Evolutionary conservation across 768 basidiomycete species (phyloP), one percentile per base, ranked within the genome.

Genomic region (Aureoboletus auriporus): DNA sequence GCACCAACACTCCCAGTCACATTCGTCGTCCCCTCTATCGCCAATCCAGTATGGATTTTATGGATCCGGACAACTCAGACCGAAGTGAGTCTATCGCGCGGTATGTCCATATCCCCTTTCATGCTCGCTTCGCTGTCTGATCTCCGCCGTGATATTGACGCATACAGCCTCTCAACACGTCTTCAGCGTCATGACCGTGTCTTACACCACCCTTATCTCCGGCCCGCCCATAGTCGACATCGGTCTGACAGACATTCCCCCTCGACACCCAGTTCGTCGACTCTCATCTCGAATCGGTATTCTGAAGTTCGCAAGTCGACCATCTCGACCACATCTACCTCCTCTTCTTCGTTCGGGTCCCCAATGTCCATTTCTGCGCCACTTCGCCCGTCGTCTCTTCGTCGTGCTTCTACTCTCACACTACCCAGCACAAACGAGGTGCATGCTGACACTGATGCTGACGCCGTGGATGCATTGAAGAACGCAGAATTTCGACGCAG

Each of bases 11-110:
- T 70, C 77, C 64, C 31, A 57, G 42, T 42, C 67, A 64, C 31
- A 74, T 73, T 47, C 78, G 82, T 29, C 65, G 67, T 14, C 82
- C 82, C 14, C 70, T 89, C 23, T 87, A 88, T 67, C 75, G 85
- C 49, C 87, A 89, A 70, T 88, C 87, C 20, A 89, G 87, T 64
- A 91, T 91, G 89, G 89, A 92, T 61, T 90, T 89, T 55, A 80
- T 92, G 68, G 78, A 76, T 50, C 66, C 64, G 10, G 65, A 75
- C 28, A 73, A 74, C 44, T 71, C 69, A 35, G 61, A 69, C 41
- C 53, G 46, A 42, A 79, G 74, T 47, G 75, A 80, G 44, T 72
- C 72, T 44, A 81, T 89, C 60, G 73, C 76, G 47, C 76, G 80
- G 88, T 89, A 67, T 46, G 80, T 73, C n/a, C 33, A 44, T 33